Conservation (phyloP, 2,329 filamentous ascomycete species). For the Elsinoe fawcettii region DNA sequence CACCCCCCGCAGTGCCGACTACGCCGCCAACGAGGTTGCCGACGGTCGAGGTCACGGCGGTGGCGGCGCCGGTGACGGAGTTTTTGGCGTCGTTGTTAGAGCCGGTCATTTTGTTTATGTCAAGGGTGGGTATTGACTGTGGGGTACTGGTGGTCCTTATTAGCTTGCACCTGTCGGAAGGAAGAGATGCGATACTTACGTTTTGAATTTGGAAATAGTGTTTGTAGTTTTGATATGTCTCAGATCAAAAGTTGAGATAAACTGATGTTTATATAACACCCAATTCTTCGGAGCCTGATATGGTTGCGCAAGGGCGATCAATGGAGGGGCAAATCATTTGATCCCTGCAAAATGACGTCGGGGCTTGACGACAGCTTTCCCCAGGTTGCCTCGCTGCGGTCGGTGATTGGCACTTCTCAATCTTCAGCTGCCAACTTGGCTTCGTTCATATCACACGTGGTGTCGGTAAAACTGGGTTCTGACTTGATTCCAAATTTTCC, state of each 20-base stretch:
- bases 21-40: slow-evolving; percentile 50
- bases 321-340: background rate
- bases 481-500: background rate
- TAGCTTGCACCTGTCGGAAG: too few relatives aligned
- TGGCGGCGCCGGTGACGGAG: slow-evolving; percentile 43
- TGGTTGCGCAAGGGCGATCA: background rate
- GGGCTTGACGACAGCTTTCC: slow-evolving; percentile 3
- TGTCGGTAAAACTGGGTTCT: background rate
- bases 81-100: slow-evolving; percentile 27
- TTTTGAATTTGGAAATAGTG: too few relatives aligned
- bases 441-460: slow-evolving; percentile 12
- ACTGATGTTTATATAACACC: background rate
- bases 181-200: too few relatives aligned
- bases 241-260: background rate
- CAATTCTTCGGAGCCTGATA: background rate
- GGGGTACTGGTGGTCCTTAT: background rate
- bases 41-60: slow-evolving; percentile 48
- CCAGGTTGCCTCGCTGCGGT: background rate
- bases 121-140: background rate
- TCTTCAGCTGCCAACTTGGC: slow-evolving; percentile 1
- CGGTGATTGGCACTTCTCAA: background rate
- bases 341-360: slow-evolving; percentile 12
- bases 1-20: slow-evolving; percentile 45
- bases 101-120: background rate
- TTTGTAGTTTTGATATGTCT: background rate